Percentiles rank a stretch among this genome's conserved stretches.
Conservation (phyloP, 83 land plant species). For the Picea engelmannii region DNA sequence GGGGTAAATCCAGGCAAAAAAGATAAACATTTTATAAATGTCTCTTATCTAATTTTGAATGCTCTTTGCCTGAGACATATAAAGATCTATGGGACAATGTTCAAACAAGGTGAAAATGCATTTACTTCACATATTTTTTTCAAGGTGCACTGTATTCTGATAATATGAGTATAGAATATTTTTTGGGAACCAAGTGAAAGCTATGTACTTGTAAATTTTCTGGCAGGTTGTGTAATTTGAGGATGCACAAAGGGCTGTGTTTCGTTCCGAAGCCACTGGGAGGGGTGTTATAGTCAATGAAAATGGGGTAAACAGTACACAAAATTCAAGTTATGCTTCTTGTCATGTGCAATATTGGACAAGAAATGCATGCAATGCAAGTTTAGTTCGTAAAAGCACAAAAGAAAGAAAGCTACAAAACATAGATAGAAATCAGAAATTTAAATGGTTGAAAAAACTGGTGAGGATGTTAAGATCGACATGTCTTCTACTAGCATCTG, state of each 20-base stretch:
- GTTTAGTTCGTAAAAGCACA: no score
- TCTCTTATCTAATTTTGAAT: neutral
- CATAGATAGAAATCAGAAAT: neutral
- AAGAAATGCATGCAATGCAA: neutral
- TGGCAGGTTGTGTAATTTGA: no score
- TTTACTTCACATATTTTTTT: neutral
- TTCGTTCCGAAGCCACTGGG: neutral
- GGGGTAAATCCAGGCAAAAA: neutral
- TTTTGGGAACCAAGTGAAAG: neutral
- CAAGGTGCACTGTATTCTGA: neutral
- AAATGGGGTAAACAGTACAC: neutral
- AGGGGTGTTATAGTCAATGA: neutral
- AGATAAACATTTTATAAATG: neutral
- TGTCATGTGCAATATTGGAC: no score
- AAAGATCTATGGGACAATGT: neutral
- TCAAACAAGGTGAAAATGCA: neutral
- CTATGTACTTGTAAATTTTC: neutral
- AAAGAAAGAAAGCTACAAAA: neutral
- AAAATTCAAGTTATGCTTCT: neutral
- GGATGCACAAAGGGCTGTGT: neutral
- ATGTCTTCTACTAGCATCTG: neutral
- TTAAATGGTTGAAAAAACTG: neutral
- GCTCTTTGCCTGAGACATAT: neutral
- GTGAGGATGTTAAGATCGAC: neutral
- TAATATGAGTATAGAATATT: neutral